These are phyloP conservation scores for Ambrosia artemisiifolia DNA, from an alignment of 129 eudicot genomes.

Conservation along the genomic window DNA sequence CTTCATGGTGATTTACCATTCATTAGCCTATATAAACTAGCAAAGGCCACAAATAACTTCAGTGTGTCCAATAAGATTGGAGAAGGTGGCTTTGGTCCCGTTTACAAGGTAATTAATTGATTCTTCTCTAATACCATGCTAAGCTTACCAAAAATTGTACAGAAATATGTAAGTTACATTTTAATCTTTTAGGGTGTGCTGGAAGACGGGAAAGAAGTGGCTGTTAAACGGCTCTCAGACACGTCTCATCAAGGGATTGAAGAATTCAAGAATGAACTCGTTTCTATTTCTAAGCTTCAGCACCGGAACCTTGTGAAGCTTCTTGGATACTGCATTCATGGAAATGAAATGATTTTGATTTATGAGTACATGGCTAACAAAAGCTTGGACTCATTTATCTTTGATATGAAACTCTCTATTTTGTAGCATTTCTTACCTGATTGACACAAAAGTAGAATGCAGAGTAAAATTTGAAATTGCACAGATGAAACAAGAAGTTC, in stretches of 20 bases:
- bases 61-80: constrained; percentile 16
- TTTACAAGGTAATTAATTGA: constrained; percentile 20
- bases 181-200: constrained; percentile 9
- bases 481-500: constrained; percentile 18
- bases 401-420: background rate
- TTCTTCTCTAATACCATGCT: background rate
- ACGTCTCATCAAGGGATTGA: constrained; percentile 22
- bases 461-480: background rate
- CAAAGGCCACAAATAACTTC: constrained; percentile 18
- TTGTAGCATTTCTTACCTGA: background rate
- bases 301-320: constrained; percentile 43
- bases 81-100: constrained; percentile 31
- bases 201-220: constrained; percentile 14
- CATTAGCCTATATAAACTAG: constrained; percentile 8
- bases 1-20: background rate
- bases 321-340: constrained; percentile 33
- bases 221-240: constrained; percentile 24
- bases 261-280: constrained; percentile 25
- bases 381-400: constrained; percentile 21
- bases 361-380: constrained; percentile 29
- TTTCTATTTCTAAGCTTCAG: constrained; percentile 31
- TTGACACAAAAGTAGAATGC: background rate
- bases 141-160: background rate
- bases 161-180: background rate
- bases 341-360: constrained; percentile 29